A percentile compares a stretch with the other conserved stretches of the same genome.
These are phyloP conservation scores for Suillus occidentalis DNA, from an alignment of 768 basidiomycete species.

Conservation along the genomic window DNA sequence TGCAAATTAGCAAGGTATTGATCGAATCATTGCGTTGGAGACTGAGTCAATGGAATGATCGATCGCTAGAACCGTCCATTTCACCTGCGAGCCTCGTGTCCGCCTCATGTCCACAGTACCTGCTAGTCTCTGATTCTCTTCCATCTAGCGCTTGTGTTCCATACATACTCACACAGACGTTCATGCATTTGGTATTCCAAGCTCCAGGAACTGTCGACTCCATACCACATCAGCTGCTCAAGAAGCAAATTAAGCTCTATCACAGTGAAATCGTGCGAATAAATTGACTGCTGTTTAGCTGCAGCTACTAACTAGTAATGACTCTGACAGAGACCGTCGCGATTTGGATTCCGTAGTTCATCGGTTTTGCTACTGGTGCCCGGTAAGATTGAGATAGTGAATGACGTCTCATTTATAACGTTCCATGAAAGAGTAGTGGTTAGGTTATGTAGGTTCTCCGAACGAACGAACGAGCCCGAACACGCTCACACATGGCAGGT, in stretches of 20 bases:
- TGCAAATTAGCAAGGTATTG: neutral
- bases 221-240: neutral
- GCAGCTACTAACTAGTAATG: neutral
- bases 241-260: neutral
- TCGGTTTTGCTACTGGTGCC: neutral
- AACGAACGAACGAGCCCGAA: neutral
- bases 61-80: neutral
- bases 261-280: neutral
- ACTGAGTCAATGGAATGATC: neutral
- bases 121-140: neutral
- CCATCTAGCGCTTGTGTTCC: neutral
- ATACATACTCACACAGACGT: neutral
- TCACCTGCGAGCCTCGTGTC: neutral
- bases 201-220: neutral
- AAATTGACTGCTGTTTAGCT: neutral
- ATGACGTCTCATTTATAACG: neutral
- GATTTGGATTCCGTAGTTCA: neutral
- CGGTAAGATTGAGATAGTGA: neutral
- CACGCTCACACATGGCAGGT: neutral
- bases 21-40: neutral
- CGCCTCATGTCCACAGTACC: neutral
- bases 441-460: too few relatives aligned
- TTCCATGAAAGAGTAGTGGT: neutral
- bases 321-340: neutral
- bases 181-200: neutral